phyloP scores from a whole-genome alignment of 331 rosid genomes.

The Quercus phellos region DNA sequence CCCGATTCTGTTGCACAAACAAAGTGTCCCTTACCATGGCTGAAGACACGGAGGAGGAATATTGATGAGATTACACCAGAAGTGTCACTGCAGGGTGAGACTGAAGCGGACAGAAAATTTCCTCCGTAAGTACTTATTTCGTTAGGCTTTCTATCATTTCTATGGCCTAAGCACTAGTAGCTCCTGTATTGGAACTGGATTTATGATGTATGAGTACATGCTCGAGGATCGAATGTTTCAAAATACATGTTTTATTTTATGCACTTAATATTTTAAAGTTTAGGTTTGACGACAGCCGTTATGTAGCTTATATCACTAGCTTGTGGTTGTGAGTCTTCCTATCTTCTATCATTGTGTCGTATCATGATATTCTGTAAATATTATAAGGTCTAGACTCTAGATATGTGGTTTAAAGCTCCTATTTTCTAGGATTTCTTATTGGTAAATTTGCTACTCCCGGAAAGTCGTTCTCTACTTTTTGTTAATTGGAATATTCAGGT shows the following conservation, averaged over 20 bases:
- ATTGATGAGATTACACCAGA: not conserved
- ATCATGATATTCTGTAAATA: not conserved
- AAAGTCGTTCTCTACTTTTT: not conserved
- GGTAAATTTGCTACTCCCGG: not conserved
- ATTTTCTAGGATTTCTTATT: not conserved
- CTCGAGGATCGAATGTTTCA: not conserved
- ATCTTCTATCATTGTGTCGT: not conserved
- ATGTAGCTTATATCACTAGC: not conserved
- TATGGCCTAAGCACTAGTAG: not conserved
- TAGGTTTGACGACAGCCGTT: not conserved
- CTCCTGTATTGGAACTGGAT: not conserved
- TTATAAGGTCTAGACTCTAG: too few species aligned
- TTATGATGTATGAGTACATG: not conserved
- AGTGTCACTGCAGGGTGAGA: not conserved
- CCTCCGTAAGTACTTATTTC: not conserved
- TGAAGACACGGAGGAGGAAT: slow-evolving; percentile 1
- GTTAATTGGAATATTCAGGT: not conserved
- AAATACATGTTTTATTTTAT: not conserved
- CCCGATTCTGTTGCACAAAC: not conserved
- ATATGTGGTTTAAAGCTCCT: not conserved
- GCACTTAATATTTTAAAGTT: not conserved
- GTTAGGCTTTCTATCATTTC: not conserved
- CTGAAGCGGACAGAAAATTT: not conserved
- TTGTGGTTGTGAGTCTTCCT: slow-evolving; percentile 13
- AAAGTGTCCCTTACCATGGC: not conserved